Conservation (phyloP, 768 basidiomycete genomes). For the Panaeolus papilionaceus region DNA sequence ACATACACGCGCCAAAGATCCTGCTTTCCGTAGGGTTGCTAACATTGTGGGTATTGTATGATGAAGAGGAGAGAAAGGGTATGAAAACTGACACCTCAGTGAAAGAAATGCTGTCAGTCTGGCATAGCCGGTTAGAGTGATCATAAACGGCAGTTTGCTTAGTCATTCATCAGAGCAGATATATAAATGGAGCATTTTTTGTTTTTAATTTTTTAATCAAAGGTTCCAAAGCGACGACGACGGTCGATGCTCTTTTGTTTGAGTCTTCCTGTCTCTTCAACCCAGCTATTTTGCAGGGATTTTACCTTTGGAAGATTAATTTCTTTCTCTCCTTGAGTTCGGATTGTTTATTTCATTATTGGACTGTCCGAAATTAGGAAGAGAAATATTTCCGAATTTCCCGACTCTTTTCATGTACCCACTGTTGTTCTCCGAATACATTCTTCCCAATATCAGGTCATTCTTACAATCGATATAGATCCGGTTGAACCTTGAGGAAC, state of each 20-base stretch:
- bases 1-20: conserved; percentile 68
- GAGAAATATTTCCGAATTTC: conserved; percentile 52
- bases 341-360: conserved; percentile 54
- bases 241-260: conserved; percentile 54
- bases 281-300: conserved; percentile 37
- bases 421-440: conserved; percentile 25
- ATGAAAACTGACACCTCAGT: conserved; percentile 27
- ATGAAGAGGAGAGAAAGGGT: conserved; percentile 30
- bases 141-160: conserved; percentile 32
- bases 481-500: conserved; percentile 23
- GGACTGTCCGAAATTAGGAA: conserved; percentile 83
- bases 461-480: background rate
- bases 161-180: conserved; percentile 57
- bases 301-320: conserved; percentile 68
- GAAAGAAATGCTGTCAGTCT: conserved; percentile 11
- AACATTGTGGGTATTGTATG: conserved; percentile 56
- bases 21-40: conserved; percentile 67
- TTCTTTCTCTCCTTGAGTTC: conserved; percentile 81
- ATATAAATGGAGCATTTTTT: conserved; percentile 26
- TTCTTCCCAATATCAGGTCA: conserved; percentile 6
- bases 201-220: conserved; percentile 19
- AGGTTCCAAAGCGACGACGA: conserved; percentile 78
- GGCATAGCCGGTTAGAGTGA: background rate
- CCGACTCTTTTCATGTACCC: conserved; percentile 21
- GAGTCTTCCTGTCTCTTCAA: conserved; percentile 76